Evolutionary conservation across 305 asterid species (phyloP).

Genomic region (Lippia alba): DNA sequence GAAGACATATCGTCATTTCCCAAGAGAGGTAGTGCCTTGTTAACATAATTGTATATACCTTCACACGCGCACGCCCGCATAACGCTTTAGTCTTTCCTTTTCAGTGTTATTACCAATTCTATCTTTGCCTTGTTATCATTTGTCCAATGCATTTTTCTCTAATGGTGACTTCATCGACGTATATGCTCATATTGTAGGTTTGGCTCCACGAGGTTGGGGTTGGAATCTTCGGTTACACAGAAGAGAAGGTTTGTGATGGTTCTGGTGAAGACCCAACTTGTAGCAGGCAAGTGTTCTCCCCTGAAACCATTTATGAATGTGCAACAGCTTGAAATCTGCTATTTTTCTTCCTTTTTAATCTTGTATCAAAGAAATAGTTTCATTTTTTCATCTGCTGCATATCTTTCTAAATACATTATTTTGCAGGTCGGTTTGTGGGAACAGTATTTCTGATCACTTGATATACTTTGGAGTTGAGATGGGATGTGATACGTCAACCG

Average conservation of each 20-base stretch:
- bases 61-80: too few species aligned
- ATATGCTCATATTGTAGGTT: constrained; percentile 58
- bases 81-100: constrained; percentile 9
- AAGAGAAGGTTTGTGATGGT: constrained; percentile 82
- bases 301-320: background rate
- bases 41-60: background rate
- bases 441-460: constrained; percentile 86
- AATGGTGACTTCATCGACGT: constrained; percentile 22
- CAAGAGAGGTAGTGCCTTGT: constrained; percentile 79
- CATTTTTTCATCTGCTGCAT: background rate
- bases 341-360: constrained; percentile 3
- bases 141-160: constrained; percentile 5
- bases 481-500: constrained; percentile 65
- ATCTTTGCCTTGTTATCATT: background rate
- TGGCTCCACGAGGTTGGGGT: constrained; percentile 67
- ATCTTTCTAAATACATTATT: constrained; percentile 10
- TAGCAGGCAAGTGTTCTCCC: constrained; percentile 68
- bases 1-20: constrained; percentile 88
- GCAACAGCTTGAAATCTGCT: constrained; percentile 12
- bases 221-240: constrained; percentile 61
- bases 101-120: background rate
- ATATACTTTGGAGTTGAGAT: constrained; percentile 68
- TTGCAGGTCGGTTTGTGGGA: constrained; percentile 87
- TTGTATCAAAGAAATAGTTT: background rate
- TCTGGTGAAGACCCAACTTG: constrained; percentile 98